Base-by-base conservation (phyloP, 1,139 yeast species). In the Lodderomyces elongisporus region DNA sequence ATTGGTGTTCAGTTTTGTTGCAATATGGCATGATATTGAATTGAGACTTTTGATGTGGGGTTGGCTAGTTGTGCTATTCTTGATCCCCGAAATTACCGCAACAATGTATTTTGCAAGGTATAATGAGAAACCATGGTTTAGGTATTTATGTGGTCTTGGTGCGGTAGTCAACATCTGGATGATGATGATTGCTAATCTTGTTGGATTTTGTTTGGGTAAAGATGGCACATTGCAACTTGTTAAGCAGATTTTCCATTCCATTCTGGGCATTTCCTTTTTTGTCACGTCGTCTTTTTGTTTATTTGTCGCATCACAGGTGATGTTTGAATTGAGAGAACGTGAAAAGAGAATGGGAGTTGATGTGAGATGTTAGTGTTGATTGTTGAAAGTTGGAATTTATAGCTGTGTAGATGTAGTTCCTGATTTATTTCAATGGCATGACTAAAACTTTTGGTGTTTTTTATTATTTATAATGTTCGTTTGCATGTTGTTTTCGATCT, bases 11-110 rank as follows among this genome's bases (percentile, higher is more conserved):
- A 80, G 95, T 23, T 93, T 93, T 60, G 98, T 93, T 24, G 98
- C 98, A 3, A 68, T 93, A 20, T 93, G 99, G 99, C 99, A 93
- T 58, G 98, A 93, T 52, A 89, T 93, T 43, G 91, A 91, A 56
- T 70, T 91, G 49, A 79, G 77, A 45, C 62, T 93, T 32, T 62
- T 93, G 33, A 62, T 89, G 42, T 93, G 99, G 99, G 97, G 98
- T 4, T 89, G 97, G 96, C 61, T 87, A 22, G 72, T 91, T 36
- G 96, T 91, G 4, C 45, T 91, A 20, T 89, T 91, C 52, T 70
- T 93, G 36, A 46, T 89, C n/a, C 98, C 98, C 0, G 98, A 93
- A 53, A 70, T 87, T 28, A 50, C 71, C 5, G 82, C 85, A n/a
- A 73, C 87, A 0, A 51, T 54, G 14, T 60, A 48, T 39, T 66